A percentile compares a stretch with the other conserved stretches of the same genome.
These are phyloP conservation scores for Ganoderma multipileum DNA, from an alignment of 1,284 basidiomycete species.

Conservation along the genomic window DNA sequence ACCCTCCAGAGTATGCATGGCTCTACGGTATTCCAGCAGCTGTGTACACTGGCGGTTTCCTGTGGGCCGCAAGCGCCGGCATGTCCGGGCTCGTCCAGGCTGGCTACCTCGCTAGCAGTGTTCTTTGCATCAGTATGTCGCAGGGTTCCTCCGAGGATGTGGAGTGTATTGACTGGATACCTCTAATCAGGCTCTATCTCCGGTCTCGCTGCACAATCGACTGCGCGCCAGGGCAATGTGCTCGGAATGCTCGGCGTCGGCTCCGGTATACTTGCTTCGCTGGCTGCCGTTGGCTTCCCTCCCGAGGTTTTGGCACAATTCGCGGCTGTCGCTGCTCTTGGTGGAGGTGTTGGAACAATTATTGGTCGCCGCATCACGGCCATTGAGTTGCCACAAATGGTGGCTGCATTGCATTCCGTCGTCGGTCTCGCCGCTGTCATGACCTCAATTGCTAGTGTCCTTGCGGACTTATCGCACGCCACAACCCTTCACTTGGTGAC, in stretches of 20 bases:
- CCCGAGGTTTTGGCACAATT: constrained; percentile 79
- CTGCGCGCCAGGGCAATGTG: constrained; percentile 83
- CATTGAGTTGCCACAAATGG: constrained; percentile 86
- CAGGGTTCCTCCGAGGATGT: neutral
- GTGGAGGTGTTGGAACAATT: constrained; percentile 69
- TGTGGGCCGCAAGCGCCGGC: constrained; percentile 81
- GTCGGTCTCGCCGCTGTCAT: constrained; percentile 87
- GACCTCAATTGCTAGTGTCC: constrained; percentile 81
- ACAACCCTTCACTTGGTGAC: constrained; percentile 79
- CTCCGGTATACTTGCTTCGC: constrained; percentile 80
- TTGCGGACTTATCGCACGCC: constrained; percentile 69
- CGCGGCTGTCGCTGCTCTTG: constrained; percentile 74
- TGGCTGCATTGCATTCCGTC: constrained; percentile 77
- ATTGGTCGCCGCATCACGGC: constrained; percentile 84
- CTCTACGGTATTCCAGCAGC: constrained; percentile 80
- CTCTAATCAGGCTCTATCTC: constrained; percentile 67
- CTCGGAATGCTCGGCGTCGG: constrained; percentile 84
- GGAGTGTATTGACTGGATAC: neutral
- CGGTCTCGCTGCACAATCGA: constrained; percentile 75
- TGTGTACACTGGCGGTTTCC: constrained; percentile 81
- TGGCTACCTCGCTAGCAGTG: constrained; percentile 81
- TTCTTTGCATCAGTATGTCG: constrained; percentile 79
- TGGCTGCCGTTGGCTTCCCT: constrained; percentile 83
- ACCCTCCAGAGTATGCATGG: constrained; percentile 87
- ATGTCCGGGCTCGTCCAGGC: constrained; percentile 87